Evolutionary conservation across 768 basidiomycete species (phyloP).

Genomic region (Lactifluus hygrophoroides): DNA sequence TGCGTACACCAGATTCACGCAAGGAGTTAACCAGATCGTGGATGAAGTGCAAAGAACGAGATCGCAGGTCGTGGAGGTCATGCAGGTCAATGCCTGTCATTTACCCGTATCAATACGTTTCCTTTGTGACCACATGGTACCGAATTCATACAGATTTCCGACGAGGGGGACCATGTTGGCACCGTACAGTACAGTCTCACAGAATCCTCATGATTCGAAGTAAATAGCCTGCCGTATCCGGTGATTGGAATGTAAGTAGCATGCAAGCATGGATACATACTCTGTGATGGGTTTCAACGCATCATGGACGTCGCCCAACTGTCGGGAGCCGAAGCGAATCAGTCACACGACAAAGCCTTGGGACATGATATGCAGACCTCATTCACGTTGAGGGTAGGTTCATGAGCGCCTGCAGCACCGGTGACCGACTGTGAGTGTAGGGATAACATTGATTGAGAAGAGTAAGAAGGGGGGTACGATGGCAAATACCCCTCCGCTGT

Average conservation of each 20-base stretch:
- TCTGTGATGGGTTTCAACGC: constrained; percentile 56
- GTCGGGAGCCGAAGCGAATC: background rate
- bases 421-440: background rate
- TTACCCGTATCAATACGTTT: background rate
- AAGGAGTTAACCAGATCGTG: constrained; percentile 55
- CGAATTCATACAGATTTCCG: constrained; percentile 44
- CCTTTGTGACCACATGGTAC: background rate
- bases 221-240: constrained; percentile 36
- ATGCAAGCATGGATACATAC: constrained; percentile 30
- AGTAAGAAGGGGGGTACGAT: background rate
- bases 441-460: constrained; percentile 5
- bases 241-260: background rate
- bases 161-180: constrained; percentile 55
- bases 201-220: constrained; percentile 35
- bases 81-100: constrained; percentile 51
- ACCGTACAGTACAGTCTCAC: constrained; percentile 57
- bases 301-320: constrained; percentile 47
- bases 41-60: constrained; percentile 52
- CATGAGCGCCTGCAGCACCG: background rate
- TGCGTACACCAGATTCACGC: constrained; percentile 50
- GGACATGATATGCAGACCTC: constrained; percentile 1
- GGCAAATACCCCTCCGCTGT: constrained; percentile 14
- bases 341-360: constrained; percentile 7
- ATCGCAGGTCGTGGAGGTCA: constrained; percentile 57
- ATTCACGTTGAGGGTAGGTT: constrained; percentile 2